Conservation (phyloP, 1,284 basidiomycete genomes). For the Cryptococcus wingfieldii region DNA sequence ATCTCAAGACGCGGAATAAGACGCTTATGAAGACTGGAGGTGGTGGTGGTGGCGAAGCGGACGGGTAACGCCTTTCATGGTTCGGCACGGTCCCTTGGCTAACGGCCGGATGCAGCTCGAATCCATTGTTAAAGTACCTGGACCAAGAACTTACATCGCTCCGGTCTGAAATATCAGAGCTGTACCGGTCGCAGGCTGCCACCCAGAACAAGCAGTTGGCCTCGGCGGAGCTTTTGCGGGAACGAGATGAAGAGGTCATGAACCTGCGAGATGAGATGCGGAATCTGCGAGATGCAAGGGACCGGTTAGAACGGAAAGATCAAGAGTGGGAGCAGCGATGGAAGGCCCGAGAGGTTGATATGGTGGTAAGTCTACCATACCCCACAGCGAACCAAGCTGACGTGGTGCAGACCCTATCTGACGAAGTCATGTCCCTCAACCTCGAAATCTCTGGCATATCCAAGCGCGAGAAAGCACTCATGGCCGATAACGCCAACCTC, state of each 20-base stretch:
- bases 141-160: conserved; percentile 88
- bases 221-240: conserved; percentile 89
- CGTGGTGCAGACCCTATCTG: conserved; percentile 72
- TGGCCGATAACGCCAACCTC: conserved; percentile 88
- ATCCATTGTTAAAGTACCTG: conserved; percentile 68
- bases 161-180: conserved; percentile 81
- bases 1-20: conserved; percentile 82
- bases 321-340: conserved; percentile 76
- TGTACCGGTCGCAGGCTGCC: conserved; percentile 87
- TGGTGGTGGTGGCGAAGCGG: conserved; percentile 56
- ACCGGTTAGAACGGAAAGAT: conserved; percentile 28
- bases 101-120: background rate
- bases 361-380: conserved; percentile 62
- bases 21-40: conserved; percentile 58
- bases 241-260: conserved; percentile 80
- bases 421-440: conserved; percentile 85
- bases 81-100: background rate
- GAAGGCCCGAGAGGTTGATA: conserved; percentile 79
- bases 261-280: conserved; percentile 78
- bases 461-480: conserved; percentile 75
- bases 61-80: conserved; percentile 35
- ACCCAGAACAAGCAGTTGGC: conserved; percentile 85
- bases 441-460: conserved; percentile 86
- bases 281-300: conserved; percentile 73
- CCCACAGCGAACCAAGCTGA: too few relatives aligned